phyloP scores from a whole-genome alignment of 495 filamentous ascomycete genomes.

The Aspergillus ostianus region DNA sequence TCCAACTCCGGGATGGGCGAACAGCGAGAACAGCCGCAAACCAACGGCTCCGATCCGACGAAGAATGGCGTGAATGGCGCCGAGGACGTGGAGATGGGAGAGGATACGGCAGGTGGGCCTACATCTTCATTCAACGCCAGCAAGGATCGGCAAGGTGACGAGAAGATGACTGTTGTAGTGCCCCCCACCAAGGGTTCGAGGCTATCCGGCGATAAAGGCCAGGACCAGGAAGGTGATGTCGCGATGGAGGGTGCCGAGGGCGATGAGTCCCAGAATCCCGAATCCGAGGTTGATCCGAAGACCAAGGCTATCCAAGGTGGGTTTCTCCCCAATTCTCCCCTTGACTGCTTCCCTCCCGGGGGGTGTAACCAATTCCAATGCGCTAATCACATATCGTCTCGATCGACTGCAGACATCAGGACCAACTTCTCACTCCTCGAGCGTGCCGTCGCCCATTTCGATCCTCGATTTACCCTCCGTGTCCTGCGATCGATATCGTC shows the following conservation, averaged over 20 bases:
- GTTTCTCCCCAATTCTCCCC: constrained; percentile 16
- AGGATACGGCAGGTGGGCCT: constrained; percentile 62
- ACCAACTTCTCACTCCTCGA: constrained; percentile 88
- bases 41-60: constrained; percentile 67
- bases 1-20: constrained; percentile 45
- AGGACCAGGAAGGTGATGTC: constrained; percentile 71
- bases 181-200: constrained; percentile 73
- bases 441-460: constrained; percentile 88
- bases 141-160: constrained; percentile 73
- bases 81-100: constrained; percentile 81
- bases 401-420: constrained; percentile 70
- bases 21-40: constrained; percentile 63
- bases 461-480: constrained; percentile 89
- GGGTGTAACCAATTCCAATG: neutral
- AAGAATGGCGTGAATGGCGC: constrained; percentile 74
- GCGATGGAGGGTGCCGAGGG: constrained; percentile 68
- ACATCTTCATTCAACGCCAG: constrained; percentile 52
- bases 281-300: constrained; percentile 56
- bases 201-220: constrained; percentile 52
- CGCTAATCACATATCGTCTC: constrained; percentile 7
- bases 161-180: constrained; percentile 84
- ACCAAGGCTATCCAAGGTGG: constrained; percentile 66
- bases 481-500: constrained; percentile 93
- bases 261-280: constrained; percentile 46
- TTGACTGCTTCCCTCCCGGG: neutral